Conservation (phyloP, 2,329 filamentous ascomycete species). For the Fusarium pseudonygamai region DNA sequence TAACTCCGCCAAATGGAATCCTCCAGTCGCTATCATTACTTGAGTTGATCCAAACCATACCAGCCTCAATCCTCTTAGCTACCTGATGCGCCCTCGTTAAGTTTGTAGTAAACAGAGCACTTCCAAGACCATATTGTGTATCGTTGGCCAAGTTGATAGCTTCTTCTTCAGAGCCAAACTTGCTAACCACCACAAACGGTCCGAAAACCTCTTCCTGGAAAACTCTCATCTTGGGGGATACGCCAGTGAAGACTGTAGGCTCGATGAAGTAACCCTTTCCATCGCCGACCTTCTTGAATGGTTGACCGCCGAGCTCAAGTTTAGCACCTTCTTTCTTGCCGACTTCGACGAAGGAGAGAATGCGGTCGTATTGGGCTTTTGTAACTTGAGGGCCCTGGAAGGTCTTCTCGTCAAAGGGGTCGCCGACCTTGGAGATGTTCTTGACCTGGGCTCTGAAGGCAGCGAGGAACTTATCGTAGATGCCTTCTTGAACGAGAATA, state of each 20-base stretch:
- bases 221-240: conserved; percentile 54
- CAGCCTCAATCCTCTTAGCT: conserved; percentile 67
- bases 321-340: conserved; percentile 78
- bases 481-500: conserved; percentile 69
- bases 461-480: conserved; percentile 70
- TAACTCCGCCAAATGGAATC: conserved; percentile 58
- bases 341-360: conserved; percentile 74
- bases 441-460: conserved; percentile 22
- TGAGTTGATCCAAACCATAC: conserved; percentile 65
- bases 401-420: conserved; percentile 74
- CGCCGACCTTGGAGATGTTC: conserved; percentile 69
- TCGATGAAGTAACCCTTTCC: conserved; percentile 59
- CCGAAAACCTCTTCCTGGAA: conserved; percentile 60
- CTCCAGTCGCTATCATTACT: conserved; percentile 56
- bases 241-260: conserved; percentile 57
- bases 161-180: conserved; percentile 55
- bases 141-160: conserved; percentile 57
- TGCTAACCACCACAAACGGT: conserved; percentile 54
- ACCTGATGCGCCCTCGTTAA: conserved; percentile 60
- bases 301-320: conserved; percentile 67
- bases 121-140: conserved; percentile 69
- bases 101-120: conserved; percentile 69
- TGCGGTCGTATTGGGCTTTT: conserved; percentile 74
- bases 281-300: conserved; percentile 42
- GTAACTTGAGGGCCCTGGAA: conserved; percentile 81